phyloP scores from a whole-genome alignment of 1,139 yeast genomes.

The Trichomonascaceae sp. region DNA sequence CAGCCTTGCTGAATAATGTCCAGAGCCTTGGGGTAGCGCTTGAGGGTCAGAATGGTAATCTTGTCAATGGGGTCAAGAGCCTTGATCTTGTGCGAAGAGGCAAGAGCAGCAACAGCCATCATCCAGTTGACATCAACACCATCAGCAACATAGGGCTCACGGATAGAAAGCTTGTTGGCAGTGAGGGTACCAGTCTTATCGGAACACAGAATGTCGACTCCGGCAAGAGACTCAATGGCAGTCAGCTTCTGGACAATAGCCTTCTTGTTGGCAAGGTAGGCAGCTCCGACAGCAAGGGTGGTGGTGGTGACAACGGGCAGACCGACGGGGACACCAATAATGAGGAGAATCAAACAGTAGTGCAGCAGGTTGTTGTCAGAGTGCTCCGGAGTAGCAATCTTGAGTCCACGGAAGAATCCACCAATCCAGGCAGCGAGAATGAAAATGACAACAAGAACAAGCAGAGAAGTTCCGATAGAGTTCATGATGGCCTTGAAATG shows the following conservation, averaged over 20 bases:
- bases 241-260: constrained; percentile 86
- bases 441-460: constrained; percentile 58
- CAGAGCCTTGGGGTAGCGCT: constrained; percentile 70
- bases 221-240: constrained; percentile 86
- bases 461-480: constrained; percentile 66
- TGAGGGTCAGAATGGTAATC: constrained; percentile 38
- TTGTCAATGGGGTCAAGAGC: constrained; percentile 60
- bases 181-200: constrained; percentile 94
- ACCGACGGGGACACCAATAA: constrained; percentile 94
- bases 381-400: constrained; percentile 41
- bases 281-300: constrained; percentile 95
- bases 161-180: constrained; percentile 67
- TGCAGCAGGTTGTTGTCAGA: constrained; percentile 36
- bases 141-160: constrained; percentile 50
- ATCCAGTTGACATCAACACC: constrained; percentile 56
- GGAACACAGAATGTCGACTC: constrained; percentile 89
- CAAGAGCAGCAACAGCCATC: constrained; percentile 61
- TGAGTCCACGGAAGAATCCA: constrained; percentile 65
- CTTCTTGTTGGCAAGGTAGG: constrained; percentile 84
- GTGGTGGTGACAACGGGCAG: constrained; percentile 91
- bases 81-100: constrained; percentile 61
- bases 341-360: constrained; percentile 77
- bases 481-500: constrained; percentile 73
- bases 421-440: constrained; percentile 64
- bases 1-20: constrained; percentile 81